phyloP scores from a whole-genome alignment of 495 filamentous ascomycete species.

The Mytilinidion resinicola region DNA sequence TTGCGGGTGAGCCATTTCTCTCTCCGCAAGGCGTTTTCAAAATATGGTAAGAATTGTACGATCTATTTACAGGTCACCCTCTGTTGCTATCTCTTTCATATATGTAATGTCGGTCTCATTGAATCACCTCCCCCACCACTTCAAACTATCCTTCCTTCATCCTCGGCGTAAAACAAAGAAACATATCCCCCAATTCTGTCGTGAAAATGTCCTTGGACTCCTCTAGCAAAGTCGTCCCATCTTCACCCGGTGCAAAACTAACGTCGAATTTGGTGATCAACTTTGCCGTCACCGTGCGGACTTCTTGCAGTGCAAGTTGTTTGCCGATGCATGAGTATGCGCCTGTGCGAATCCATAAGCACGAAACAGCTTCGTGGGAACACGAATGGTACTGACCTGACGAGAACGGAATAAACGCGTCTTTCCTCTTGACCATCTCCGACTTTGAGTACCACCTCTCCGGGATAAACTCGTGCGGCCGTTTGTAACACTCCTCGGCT shows the following conservation, averaged over 20 bases:
- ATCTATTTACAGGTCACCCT: too few relatives aligned
- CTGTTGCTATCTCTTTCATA: too few relatives aligned
- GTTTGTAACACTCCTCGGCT: not conserved
- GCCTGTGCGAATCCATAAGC: not conserved
- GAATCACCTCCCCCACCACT: too few relatives aligned
- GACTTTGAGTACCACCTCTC: conserved; percentile 7
- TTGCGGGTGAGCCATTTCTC: too few relatives aligned
- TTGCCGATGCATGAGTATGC: not conserved
- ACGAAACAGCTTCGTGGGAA: not conserved
- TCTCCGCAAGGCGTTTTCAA: too few relatives aligned
- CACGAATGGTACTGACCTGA: not conserved
- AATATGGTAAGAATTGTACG: too few relatives aligned
- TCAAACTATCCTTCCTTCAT: too few relatives aligned
- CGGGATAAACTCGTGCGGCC: conserved; percentile 7
- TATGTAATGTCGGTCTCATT: too few relatives aligned
- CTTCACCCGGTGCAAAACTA: not conserved
- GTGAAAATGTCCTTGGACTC: not conserved
- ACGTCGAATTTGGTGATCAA: not conserved
- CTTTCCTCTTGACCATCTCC: conserved; percentile 12
- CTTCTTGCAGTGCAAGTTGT: not conserved
- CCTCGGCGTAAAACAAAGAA: not conserved
- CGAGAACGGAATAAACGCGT: conserved; percentile 13
- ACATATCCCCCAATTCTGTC: not conserved
- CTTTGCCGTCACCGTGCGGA: not conserved
- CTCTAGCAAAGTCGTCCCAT: not conserved